A percentile compares a stretch with the other conserved stretches of the same genome.
Conservation (phyloP, 768 basidiomycete genomes). For the Hemileccinum impolitum region DNA sequence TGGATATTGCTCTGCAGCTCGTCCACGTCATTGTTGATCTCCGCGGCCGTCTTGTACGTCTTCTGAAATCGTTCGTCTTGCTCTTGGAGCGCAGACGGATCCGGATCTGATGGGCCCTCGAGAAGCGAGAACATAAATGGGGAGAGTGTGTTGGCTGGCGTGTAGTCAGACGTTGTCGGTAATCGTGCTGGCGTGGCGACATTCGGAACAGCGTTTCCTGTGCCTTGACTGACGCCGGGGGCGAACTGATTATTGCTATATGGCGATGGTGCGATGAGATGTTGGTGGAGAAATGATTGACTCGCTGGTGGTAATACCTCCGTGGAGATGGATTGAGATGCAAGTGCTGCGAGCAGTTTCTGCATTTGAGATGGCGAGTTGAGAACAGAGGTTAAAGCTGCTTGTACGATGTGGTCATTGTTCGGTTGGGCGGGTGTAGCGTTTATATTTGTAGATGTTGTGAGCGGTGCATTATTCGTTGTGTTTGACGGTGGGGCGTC, state of each 20-base stretch:
- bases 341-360: slow-evolving; percentile 48
- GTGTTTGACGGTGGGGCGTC: slow-evolving; percentile 13
- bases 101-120: slow-evolving; percentile 25
- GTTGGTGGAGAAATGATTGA: slow-evolving; percentile 21
- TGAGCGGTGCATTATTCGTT: slow-evolving; percentile 4
- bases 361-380: slow-evolving; percentile 55
- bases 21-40: slow-evolving; percentile 72
- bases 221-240: background rate
- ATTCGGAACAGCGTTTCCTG: slow-evolving; percentile 5
- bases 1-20: slow-evolving; percentile 66
- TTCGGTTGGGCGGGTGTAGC: slow-evolving; percentile 21
- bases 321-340: slow-evolving; percentile 22
- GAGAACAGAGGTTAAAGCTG: slow-evolving; percentile 49
- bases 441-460: slow-evolving; percentile 9
- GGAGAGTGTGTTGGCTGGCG: slow-evolving; percentile 19
- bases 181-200: slow-evolving; percentile 8
- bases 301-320: slow-evolving; percentile 19
- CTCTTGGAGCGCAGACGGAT: slow-evolving; percentile 34
- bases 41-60: slow-evolving; percentile 56
- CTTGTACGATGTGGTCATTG: slow-evolving; percentile 46
- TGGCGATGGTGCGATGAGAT: slow-evolving; percentile 29
- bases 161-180: slow-evolving; percentile 22
- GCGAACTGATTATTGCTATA: slow-evolving; percentile 15
- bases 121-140: slow-evolving; percentile 26
- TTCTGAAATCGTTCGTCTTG: slow-evolving; percentile 46